Evolutionary conservation across 1,284 basidiomycete species (phyloP), one percentile per base, ranked within the genome.

Genomic region (Tranzscheliella williamsii): DNA sequence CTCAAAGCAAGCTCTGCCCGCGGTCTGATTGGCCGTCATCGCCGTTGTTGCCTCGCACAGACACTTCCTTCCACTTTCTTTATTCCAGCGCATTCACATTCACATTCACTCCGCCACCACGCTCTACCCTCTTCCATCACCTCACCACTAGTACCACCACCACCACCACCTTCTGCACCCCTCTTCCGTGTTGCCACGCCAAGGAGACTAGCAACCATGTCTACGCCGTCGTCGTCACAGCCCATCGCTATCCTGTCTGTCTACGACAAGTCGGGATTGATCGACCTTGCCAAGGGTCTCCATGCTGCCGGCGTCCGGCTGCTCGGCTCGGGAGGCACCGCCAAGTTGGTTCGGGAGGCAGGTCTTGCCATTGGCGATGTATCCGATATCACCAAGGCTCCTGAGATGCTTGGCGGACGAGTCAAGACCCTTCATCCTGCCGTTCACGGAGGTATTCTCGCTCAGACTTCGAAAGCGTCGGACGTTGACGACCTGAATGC

Each of bases 361-460:
- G 92, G 91, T 16, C 85, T 97, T 57, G 83, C 86, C 41, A 93
- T 98, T 70, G 86, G 91, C 66, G 95, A 99, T 85, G 93, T 99
- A 35, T 91, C 92, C 17, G 90, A 92, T 75, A 89, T 98, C 80
- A 98, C 95, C 41, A 94, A 94, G 76, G 93, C 93, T 1, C 95
- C 94, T n/a, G 95, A 99, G 80, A 98, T 99, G 91, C 85, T 99
- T 13, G 93, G 94, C 45, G 95, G 95, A 33, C 85, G 95, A 60
- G 95, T 98, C 63, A 98, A 99, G 83, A 99, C 95, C 5, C 85
- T 99, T n/a, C 95, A 99, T 77, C 95, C 95, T 40, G 93, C 89
- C 17, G 91, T 99, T 20, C 95, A 99, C 78, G 95, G 95, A 76
- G 95, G 93, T 35, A 76, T 76, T 39, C 64, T 76, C 15, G 73